Conservation (phyloP, 495 filamentous ascomycete genomes). For the Hypoxylon fragiforme region DNA sequence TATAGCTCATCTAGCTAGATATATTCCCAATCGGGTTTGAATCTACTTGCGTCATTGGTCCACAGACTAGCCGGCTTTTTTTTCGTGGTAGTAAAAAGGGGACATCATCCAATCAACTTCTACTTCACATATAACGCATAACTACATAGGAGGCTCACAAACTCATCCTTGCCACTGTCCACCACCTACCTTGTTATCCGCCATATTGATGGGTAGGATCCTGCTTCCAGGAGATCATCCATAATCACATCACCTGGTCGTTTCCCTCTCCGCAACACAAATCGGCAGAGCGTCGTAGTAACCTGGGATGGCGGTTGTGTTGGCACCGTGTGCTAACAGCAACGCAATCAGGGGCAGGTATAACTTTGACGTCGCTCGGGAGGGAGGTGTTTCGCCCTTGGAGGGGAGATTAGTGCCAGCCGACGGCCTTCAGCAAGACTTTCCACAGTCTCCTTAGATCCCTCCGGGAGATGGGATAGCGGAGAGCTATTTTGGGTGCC, state of each 20-base stretch:
- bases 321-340: slow-evolving; percentile 10
- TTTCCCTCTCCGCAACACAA: slow-evolving; percentile 25
- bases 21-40: too few relatives aligned
- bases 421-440: slow-evolving; percentile 29
- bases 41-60: too few relatives aligned
- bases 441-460: slow-evolving; percentile 26
- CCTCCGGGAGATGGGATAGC: slow-evolving; percentile 34
- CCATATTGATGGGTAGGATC: slow-evolving; percentile 38
- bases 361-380: slow-evolving; percentile 26
- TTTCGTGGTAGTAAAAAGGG: too few relatives aligned
- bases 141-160: slow-evolving; percentile 16
- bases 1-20: too few relatives aligned
- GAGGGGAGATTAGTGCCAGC: slow-evolving; percentile 29
- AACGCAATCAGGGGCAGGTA: slow-evolving; percentile 15
- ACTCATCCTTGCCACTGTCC: slow-evolving; percentile 22
- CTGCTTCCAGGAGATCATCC: slow-evolving; percentile 36
- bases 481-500: slow-evolving; percentile 33
- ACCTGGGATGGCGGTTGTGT: slow-evolving; percentile 16
- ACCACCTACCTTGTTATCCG: slow-evolving; percentile 35
- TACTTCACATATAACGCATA: background rate
- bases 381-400: slow-evolving; percentile 27
- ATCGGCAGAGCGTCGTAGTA: slow-evolving; percentile 21
- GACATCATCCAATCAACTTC: too few relatives aligned
- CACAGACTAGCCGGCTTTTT: too few relatives aligned
- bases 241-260: slow-evolving; percentile 34